Percentiles rank a stretch among this genome's conserved stretches.
Conservation (phyloP, 192 early-diverging fungal genomes). For the Cetraspora pellucida region DNA sequence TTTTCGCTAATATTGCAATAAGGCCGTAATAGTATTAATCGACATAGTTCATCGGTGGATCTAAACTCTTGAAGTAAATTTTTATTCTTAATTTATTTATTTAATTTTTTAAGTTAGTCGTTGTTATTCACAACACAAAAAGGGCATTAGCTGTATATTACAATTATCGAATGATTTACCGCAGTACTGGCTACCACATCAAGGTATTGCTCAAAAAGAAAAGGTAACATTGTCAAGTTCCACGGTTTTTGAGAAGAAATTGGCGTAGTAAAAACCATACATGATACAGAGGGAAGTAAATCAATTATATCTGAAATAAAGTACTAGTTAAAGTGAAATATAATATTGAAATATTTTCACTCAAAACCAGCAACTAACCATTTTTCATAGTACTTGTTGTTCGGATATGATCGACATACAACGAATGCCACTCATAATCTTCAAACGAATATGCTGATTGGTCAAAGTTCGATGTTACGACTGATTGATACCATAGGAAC, state of each 20-base stretch:
- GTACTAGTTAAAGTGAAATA: background rate
- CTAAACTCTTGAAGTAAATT: background rate
- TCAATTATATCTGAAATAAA: background rate
- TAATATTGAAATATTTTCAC: background rate
- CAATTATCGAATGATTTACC: too few relatives aligned
- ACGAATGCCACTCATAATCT: background rate
- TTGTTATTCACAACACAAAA: too few relatives aligned
- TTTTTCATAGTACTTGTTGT: background rate
- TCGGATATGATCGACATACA: background rate
- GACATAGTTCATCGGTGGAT: background rate
- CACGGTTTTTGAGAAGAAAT: background rate
- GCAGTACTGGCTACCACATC: background rate
- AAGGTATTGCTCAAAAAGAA: slow-evolving; percentile 2
- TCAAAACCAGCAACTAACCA: background rate
- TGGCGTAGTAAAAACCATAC: background rate
- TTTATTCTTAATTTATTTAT: background rate
- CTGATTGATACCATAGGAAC: background rate
- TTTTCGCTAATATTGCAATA: background rate
- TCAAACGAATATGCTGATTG: background rate
- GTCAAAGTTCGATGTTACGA: background rate
- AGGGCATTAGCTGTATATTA: too few relatives aligned
- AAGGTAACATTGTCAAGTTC: background rate
- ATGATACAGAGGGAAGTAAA: background rate
- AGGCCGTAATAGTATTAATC: background rate
- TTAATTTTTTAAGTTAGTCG: too few relatives aligned